Evolutionary conservation across 129 eudicot species (phyloP), one percentile per base, ranked within the genome.

Genomic region (Tagetes patula): DNA sequence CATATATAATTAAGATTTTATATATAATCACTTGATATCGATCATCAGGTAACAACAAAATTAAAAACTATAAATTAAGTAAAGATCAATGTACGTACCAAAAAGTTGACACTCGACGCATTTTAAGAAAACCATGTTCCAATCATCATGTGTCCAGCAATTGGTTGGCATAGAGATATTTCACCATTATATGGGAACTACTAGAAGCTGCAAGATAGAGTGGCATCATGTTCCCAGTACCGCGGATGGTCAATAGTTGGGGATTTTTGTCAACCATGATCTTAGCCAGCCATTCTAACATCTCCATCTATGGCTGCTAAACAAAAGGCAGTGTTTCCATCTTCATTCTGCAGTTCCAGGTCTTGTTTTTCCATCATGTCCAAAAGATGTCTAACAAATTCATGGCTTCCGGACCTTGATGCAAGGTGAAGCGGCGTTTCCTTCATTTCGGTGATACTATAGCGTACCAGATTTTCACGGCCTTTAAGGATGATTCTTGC

Each of bases 361-460:
- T 74, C 81, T 8, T 43, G 13, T 9, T 43, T 38, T n/a, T 63
- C 38, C 85, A 83, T 80, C 27, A 75, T 3, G 2, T 71, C 31
- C 11, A 86, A 68, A 14, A 86, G 34, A 37, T 71, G 20, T 54
- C 67, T 65, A 27, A 80, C 87, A 27, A 86, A 60, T 13, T 61
- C 33, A 14, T 38, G 9, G 48, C 65, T 82, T 40, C 75, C 71
- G 13, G 80, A 77, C 7, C 37, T 47, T 7, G 75, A 82, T 36
- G 84, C 84, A 75, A 79, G 73, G 59, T 82, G 86, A 60, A 82
- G 89, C 39, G 81, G 70, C 9, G 84, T 82, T n/a, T 79, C 84
- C 43, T 74, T 13, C 6, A 74, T 72, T n/a, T 61, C 77, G 0
- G 84, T 78, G 73, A 83, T 75, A 63, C 76, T 61, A 52, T 55